Percentiles rank a stretch among this genome's conserved stretches.
These are phyloP conservation scores for Coniochaeta sp. DNA, from an alignment of 2,329 filamentous ascomycete species.

Conservation along the genomic window DNA sequence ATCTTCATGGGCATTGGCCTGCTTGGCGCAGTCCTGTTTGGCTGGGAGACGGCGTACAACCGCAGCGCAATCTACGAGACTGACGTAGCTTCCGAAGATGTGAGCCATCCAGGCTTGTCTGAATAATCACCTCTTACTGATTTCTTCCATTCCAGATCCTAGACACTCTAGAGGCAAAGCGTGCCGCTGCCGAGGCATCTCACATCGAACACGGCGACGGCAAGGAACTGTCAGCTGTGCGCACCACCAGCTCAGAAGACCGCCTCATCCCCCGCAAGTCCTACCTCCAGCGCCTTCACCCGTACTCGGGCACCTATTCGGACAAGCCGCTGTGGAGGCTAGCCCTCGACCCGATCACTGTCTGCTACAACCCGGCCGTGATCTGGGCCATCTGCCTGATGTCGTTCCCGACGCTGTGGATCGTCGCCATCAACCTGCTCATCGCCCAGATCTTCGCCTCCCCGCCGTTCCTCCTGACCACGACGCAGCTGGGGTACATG, in stretches of 20 bases:
- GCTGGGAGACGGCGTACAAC: conserved; percentile 29
- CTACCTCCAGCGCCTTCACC: background rate
- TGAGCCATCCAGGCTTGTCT: background rate
- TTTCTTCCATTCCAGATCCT: background rate
- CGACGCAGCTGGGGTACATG: conserved; percentile 29
- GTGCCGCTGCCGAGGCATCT: background rate
- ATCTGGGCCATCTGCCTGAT: conserved; percentile 29
- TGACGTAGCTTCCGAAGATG: background rate
- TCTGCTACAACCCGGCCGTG: conserved; percentile 29
- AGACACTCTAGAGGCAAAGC: background rate
- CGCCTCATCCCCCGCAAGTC: background rate
- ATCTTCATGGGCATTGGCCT: conserved; percentile 23
- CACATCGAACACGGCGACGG: background rate
- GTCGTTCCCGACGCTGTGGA: conserved; percentile 25
- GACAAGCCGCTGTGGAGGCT: conserved; percentile 3
- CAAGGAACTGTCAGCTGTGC: background rate
- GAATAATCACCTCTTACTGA: background rate
- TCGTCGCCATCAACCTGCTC: conserved; percentile 29
- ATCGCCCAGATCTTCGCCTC: conserved; percentile 30
- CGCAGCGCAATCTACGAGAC: conserved; percentile 9
- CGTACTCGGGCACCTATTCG: conserved; percentile 1
- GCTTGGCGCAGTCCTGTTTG: conserved; percentile 26
- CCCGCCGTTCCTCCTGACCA: conserved; percentile 26
- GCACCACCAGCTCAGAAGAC: background rate
- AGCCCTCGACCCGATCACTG: conserved; percentile 23